phyloP scores from a whole-genome alignment of 2,329 filamentous ascomycete species.

The Fusarium agapanthi region DNA sequence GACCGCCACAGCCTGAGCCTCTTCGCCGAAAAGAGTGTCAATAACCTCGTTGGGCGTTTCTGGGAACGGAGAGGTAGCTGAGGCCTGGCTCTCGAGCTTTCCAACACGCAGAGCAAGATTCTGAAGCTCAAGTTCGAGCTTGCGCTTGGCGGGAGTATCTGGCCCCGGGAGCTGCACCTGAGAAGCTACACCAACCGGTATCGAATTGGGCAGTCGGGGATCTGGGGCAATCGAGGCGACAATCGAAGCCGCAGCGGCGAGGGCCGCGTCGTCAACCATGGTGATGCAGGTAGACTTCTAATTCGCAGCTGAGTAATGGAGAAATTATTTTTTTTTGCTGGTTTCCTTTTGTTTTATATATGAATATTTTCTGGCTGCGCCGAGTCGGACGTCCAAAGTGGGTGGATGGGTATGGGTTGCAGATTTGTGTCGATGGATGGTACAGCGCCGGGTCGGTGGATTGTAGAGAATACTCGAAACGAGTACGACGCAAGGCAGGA shows the following conservation, averaged over 20 bases:
- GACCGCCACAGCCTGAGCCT: conserved; percentile 57
- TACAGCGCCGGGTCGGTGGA: background rate
- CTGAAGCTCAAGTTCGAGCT: conserved; percentile 83
- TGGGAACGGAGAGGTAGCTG: conserved; percentile 70
- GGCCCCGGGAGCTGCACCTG: conserved; percentile 79
- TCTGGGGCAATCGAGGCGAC: conserved; percentile 61
- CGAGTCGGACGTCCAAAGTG: conserved; percentile 11
- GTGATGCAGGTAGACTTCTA: conserved; percentile 38
- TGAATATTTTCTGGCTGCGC: background rate
- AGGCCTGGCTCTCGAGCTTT: conserved; percentile 81
- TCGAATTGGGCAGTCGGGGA: conserved; percentile 50
- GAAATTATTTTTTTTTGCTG: background rate
- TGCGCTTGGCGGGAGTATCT: conserved; percentile 77
- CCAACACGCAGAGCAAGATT: conserved; percentile 81
- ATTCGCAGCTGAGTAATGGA: conserved; percentile 40
- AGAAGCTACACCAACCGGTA: conserved; percentile 53
- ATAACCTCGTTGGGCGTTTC: conserved; percentile 82
- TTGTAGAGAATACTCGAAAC: conserved; percentile 10
- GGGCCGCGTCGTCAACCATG: conserved; percentile 65
- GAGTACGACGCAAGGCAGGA: conserved; percentile 7
- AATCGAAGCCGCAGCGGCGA: conserved; percentile 63
- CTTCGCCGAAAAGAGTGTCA: conserved; percentile 70
- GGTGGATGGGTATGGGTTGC: conserved; percentile 1
- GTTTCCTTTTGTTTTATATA: background rate
- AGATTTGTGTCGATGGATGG: conserved; percentile 9